Base-by-base conservation (phyloP, 73 alveolate genomes). In the Paramecium tetraurelia region DNA sequence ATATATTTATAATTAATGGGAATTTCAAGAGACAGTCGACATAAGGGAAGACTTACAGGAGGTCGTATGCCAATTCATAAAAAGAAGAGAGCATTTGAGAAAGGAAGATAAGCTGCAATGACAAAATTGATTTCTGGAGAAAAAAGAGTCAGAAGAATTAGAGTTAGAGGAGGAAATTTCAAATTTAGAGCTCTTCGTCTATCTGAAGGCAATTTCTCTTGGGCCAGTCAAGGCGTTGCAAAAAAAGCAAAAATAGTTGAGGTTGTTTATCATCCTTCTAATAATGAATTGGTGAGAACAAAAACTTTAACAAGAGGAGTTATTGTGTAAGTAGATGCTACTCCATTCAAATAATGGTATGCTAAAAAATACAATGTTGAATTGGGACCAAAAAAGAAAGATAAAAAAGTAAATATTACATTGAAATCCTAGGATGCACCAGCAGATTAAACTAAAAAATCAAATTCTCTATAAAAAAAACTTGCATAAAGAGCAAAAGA, bases 1-100 rank as follows among this genome's bases (percentile, higher is more conserved):
- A 40, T 20, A 58, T 22, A 58, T 11, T 20, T 58, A 58, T 58
- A 58, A 63, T 6, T 63, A 22, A 98, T 98, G 99, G 99, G 99
- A 83, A 97, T 98, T 90, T 93, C 98, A 63, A 95, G 99, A 93
- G 99, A 97, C 93, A 95, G 99, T 63, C 93, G 99, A 88, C 99
- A 96, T 95, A 98, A 98, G 97, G 93, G 98, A 87, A 96, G 99
- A 96, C 96, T 95, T 92, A 97, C 99, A 36, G 99, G 99, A 20
- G 99, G 99, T 18, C 97, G 99, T 68, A 97, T 98, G 99, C 99
- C 99, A 92, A 95, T 98, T 93, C 99, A 98, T 96, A 86, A 96
- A 95, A 98, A 98, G 98, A 98, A 98, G 97, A 97, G 99, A 92
- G 96, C 96, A 97, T 98, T 90, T 96, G 99, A 97, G 86, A 93